These are phyloP conservation scores for Metarhizium brunneum DNA, from an alignment of 2,329 filamentous ascomycete species.

Conservation along the genomic window DNA sequence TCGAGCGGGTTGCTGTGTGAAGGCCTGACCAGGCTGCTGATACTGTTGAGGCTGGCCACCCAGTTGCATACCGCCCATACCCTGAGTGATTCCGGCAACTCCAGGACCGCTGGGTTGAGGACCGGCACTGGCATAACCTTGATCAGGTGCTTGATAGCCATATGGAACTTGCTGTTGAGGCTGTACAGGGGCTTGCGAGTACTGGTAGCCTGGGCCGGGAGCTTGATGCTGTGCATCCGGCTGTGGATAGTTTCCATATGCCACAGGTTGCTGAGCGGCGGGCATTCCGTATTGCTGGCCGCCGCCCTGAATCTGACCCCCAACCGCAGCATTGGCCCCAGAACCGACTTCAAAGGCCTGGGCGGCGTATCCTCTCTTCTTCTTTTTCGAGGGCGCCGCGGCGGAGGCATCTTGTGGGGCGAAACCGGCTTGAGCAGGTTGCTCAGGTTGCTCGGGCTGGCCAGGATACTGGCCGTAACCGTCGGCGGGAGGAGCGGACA, in stretches of 20 bases:
- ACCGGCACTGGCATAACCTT: constrained; percentile 46
- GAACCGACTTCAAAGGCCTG: constrained; percentile 89
- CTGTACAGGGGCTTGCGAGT: constrained; percentile 33
- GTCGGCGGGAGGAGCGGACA: constrained; percentile 49
- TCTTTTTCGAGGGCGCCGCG: constrained; percentile 56
- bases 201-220: constrained; percentile 30
- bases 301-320: constrained; percentile 32
- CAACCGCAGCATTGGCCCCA: constrained; percentile 66
- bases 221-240: constrained; percentile 31
- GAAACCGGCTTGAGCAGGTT: constrained; percentile 24
- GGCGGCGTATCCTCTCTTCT: constrained; percentile 91
- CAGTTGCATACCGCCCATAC: constrained; percentile 80
- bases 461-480: constrained; percentile 42
- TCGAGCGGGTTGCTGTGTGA: constrained; percentile 26
- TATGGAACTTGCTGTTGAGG: constrained; percentile 32
- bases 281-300: constrained; percentile 37
- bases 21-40: constrained; percentile 30
- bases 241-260: constrained; percentile 53
- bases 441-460: constrained; percentile 33
- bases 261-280: constrained; percentile 30
- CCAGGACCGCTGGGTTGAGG: constrained; percentile 29
- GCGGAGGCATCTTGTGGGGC: constrained; percentile 18
- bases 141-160: constrained; percentile 38
- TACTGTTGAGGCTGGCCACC: constrained; percentile 38
- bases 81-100: constrained; percentile 68